These are phyloP conservation scores for Cadophora sp. DNA, from an alignment of 2,329 filamentous ascomycete species.

Conservation along the genomic window DNA sequence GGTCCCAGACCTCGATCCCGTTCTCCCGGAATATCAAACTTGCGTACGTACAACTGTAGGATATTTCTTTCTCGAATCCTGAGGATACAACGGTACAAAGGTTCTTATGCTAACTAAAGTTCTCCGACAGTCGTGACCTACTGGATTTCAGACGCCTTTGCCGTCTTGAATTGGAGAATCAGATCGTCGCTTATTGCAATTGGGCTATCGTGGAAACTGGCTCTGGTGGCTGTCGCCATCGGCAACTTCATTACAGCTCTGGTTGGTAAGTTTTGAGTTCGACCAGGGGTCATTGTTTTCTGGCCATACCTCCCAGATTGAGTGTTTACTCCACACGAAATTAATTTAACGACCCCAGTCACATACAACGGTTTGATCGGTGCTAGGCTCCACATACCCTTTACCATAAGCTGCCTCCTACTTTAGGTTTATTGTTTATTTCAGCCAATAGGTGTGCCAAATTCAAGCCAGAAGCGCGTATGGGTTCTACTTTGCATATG, in stretches of 20 bases:
- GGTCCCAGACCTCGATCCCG: conserved; percentile 15
- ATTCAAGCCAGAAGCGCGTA: conserved; percentile 41
- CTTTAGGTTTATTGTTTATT: no score
- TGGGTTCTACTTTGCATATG: conserved; percentile 38
- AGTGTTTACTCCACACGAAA: no score
- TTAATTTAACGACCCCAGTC: conserved; percentile 10
- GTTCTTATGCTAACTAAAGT: no score
- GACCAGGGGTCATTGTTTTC: no score
- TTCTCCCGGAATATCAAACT: conserved; percentile 17
- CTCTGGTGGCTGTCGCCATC: conserved; percentile 33
- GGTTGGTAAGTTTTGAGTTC: conserved; percentile 17
- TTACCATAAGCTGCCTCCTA: conserved; percentile 29
- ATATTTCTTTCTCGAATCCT: neutral
- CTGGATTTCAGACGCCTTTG: conserved; percentile 37
- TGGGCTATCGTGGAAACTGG: conserved; percentile 34
- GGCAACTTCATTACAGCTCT: conserved; percentile 33
- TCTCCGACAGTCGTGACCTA: conserved; percentile 26
- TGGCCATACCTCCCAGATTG: no score
- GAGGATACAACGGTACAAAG: no score
- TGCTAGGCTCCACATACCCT: conserved; percentile 42
- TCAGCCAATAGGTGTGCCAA: neutral
- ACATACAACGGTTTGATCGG: conserved; percentile 38
- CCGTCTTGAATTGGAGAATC: conserved; percentile 35
- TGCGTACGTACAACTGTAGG: conserved; percentile 23
- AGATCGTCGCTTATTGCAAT: conserved; percentile 32